phyloP scores from a whole-genome alignment of 768 basidiomycete genomes.

The Mycena venus region DNA sequence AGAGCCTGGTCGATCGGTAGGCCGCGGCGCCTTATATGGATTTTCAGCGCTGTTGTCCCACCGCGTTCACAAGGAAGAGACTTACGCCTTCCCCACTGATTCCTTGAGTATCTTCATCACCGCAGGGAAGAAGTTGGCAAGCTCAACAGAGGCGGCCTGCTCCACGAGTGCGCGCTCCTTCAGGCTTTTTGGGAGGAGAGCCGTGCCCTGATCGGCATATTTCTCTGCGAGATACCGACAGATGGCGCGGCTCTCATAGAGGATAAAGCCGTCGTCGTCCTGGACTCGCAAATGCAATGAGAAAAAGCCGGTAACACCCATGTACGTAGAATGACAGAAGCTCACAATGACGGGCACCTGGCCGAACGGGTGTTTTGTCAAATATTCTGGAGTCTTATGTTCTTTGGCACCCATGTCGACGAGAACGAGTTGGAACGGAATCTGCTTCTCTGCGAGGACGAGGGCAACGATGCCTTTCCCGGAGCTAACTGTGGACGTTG shows the following conservation, averaged over 20 bases:
- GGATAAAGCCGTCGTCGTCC: conserved; percentile 52
- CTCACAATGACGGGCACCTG: no score
- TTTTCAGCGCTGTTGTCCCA: not conserved
- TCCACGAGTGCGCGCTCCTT: conserved; percentile 41
- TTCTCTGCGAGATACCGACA: conserved; percentile 58
- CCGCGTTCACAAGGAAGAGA: not conserved
- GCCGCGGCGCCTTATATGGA: not conserved
- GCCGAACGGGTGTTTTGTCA: no score
- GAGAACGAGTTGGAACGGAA: no score
- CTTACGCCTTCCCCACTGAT: not conserved
- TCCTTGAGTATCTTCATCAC: not conserved
- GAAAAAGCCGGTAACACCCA: no score
- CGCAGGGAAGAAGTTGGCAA: not conserved
- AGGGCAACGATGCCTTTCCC: no score
- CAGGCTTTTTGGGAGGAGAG: conserved; percentile 49
- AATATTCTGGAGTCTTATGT: no score
- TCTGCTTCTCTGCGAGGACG: no score
- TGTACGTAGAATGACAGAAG: no score
- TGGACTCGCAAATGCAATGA: no score
- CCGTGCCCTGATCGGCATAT: conserved; percentile 53
- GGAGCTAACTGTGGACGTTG: no score
- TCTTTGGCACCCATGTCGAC: no score
- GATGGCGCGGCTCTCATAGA: conserved; percentile 64
- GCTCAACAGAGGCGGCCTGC: conserved; percentile 9
- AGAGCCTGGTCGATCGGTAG: conserved; percentile 43